Conservation (phyloP, 768 basidiomycete species). For the Amanita pseudoporphyria region DNA sequence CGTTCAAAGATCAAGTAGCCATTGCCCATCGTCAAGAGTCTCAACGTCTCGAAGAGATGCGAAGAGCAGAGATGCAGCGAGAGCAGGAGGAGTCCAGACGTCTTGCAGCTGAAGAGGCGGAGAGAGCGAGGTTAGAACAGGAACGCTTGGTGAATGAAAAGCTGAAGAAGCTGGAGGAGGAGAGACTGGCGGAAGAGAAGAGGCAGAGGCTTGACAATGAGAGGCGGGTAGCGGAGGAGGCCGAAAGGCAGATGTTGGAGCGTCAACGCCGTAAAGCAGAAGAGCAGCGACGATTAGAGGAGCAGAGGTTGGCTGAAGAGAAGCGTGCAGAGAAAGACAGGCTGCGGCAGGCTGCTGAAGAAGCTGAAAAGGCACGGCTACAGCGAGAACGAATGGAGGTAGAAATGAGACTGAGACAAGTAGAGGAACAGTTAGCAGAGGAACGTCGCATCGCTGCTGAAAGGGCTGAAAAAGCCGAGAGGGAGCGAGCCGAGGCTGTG, state of each 20-base stretch:
- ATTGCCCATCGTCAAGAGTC: slow-evolving; percentile 34
- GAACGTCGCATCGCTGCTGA: slow-evolving; percentile 18
- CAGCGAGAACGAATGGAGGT: slow-evolving; percentile 22
- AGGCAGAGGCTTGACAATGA: slow-evolving; percentile 17
- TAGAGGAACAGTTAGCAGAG: slow-evolving; percentile 22
- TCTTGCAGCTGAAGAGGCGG: slow-evolving; percentile 25
- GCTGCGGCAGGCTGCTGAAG: slow-evolving; percentile 14
- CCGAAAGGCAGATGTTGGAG: slow-evolving; percentile 14
- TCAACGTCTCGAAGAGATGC: slow-evolving; percentile 28
- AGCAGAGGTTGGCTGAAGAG: slow-evolving; percentile 21
- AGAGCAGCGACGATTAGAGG: slow-evolving; percentile 17
- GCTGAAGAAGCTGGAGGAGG: slow-evolving; percentile 15
- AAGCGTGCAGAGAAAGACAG: slow-evolving; percentile 20
- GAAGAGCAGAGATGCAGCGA: slow-evolving; percentile 23
- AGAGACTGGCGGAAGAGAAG: slow-evolving; percentile 13
- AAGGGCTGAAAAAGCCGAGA: slow-evolving; percentile 11
- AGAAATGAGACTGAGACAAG: slow-evolving; percentile 21
- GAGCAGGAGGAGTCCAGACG: slow-evolving; percentile 27
- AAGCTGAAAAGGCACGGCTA: slow-evolving; percentile 20
- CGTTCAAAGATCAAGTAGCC: slow-evolving; percentile 29
- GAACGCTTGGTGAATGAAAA: slow-evolving; percentile 21
- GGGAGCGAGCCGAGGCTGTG: slow-evolving; percentile 11
- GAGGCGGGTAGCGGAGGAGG: slow-evolving; percentile 14
- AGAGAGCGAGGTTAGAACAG: slow-evolving; percentile 24
- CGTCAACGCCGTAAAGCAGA: slow-evolving; percentile 14